These are phyloP conservation scores for Chimonanthus praecox DNA, from an alignment of 164 flowering plant species.

Conservation along the genomic window DNA sequence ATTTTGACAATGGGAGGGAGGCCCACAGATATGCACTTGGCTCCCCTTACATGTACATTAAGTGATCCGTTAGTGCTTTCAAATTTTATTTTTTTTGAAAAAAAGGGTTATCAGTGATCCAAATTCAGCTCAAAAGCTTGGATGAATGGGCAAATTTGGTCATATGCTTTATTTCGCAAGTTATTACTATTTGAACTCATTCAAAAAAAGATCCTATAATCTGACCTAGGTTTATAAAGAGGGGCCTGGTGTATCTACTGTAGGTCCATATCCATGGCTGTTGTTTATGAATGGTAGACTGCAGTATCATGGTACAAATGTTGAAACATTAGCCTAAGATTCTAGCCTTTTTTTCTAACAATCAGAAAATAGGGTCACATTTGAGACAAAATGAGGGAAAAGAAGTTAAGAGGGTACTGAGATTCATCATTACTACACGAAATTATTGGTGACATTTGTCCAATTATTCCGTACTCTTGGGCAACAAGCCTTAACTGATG, in stretches of 20 bases:
- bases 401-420: background rate
- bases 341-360: no score
- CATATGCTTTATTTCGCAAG: background rate
- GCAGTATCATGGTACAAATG: background rate
- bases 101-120: background rate
- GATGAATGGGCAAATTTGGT: background rate
- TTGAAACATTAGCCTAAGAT: no score
- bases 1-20: background rate
- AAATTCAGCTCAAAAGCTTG: background rate
- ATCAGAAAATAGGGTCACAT: background rate
- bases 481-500: background rate
- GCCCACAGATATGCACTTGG: background rate
- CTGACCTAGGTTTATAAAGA: background rate
- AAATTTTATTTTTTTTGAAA: no score
- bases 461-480: background rate
- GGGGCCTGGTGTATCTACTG: background rate
- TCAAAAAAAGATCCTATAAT: background rate
- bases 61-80: no score
- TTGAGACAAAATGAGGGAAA: background rate
- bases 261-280: background rate
- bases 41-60: background rate
- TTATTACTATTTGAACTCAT: no score
- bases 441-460: background rate
- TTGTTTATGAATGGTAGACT: no score
- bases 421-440: background rate